A percentile compares a stretch with the other conserved stretches of the same genome.
Conservation (phyloP, 768 basidiomycete species). For the Termitomyces sp. region DNA sequence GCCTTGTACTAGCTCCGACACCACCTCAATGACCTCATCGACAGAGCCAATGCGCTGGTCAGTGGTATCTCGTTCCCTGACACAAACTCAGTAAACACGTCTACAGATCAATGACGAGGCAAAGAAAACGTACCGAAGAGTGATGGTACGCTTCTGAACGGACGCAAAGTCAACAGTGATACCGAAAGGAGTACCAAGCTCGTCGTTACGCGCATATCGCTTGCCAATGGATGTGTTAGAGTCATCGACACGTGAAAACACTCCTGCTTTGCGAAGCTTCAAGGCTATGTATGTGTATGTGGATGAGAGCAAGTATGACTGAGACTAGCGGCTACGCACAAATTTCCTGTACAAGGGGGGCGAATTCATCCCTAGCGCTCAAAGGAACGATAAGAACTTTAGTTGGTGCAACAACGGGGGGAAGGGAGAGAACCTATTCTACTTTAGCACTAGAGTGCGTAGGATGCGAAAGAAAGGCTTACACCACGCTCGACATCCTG, state of each 20-base stretch:
- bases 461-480: constrained; percentile 25
- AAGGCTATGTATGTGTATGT: constrained; percentile 48
- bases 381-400: constrained; percentile 96
- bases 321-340: constrained; percentile 52
- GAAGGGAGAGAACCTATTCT: constrained; percentile 80
- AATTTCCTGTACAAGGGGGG: constrained; percentile 79
- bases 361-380: constrained; percentile 79
- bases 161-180: constrained; percentile 95
- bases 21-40: constrained; percentile 81
- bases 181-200: constrained; percentile 96
- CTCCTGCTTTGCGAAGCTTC: constrained; percentile 82
- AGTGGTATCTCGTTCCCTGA: constrained; percentile 91
- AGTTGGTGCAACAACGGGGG: constrained; percentile 86
- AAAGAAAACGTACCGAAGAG: constrained; percentile 64
- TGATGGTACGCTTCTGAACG: constrained; percentile 88
- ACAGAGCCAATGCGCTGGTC: constrained; percentile 86
- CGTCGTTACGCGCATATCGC: constrained; percentile 97
- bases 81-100: background rate
- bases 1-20: constrained; percentile 75
- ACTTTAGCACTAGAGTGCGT: background rate
- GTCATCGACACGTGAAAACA: constrained; percentile 93
- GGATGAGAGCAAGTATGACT: constrained; percentile 1
- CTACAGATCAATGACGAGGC: background rate
- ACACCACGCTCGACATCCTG: constrained; percentile 88
- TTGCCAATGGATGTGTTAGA: constrained; percentile 94